Conservation (phyloP, 2,329 filamentous ascomycete genomes). For the Hymenoscyphus albidus region DNA sequence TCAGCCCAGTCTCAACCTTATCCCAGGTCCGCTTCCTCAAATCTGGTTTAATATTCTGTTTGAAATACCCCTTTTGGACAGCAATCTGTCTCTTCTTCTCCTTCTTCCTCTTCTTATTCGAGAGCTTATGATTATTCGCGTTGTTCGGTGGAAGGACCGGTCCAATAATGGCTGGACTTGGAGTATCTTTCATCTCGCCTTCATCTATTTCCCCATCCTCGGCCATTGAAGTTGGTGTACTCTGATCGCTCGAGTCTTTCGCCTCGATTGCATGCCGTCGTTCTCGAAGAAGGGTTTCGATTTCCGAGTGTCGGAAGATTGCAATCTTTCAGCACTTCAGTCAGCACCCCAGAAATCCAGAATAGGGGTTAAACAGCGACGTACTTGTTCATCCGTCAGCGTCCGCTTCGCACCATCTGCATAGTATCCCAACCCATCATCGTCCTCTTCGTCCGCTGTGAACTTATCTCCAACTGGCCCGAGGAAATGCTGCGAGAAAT, state of each 20-base stretch:
- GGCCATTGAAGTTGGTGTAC: constrained; percentile 9
- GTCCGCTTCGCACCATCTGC: constrained; percentile 82
- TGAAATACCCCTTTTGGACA: constrained; percentile 34
- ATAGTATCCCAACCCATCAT: constrained; percentile 78
- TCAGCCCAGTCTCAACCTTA: constrained; percentile 57
- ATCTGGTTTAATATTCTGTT: constrained; percentile 51
- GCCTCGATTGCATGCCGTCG: constrained; percentile 34
- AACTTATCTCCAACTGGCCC: constrained; percentile 48
- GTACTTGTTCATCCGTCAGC: constrained; percentile 69
- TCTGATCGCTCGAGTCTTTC: constrained; percentile 8
- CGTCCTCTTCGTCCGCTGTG: constrained; percentile 40
- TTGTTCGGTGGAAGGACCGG: constrained; percentile 1
- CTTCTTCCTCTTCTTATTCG: constrained; percentile 23
- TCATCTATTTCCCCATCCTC: constrained; percentile 15
- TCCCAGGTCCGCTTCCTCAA: constrained; percentile 66
- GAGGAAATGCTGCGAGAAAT: constrained; percentile 52
- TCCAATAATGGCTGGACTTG: constrained; percentile 12
- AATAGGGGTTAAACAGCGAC: not conserved
- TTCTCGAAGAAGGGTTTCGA: constrained; percentile 64
- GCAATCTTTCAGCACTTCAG: constrained; percentile 53
- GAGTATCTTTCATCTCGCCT: constrained; percentile 1
- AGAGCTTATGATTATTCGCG: not conserved
- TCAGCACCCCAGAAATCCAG: not conserved
- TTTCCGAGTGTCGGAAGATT: constrained; percentile 86
- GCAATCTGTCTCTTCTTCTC: constrained; percentile 23